Evolutionary conservation across 495 filamentous ascomycete species (phyloP).

Genomic region (Antarctomyces pellizariae): DNA sequence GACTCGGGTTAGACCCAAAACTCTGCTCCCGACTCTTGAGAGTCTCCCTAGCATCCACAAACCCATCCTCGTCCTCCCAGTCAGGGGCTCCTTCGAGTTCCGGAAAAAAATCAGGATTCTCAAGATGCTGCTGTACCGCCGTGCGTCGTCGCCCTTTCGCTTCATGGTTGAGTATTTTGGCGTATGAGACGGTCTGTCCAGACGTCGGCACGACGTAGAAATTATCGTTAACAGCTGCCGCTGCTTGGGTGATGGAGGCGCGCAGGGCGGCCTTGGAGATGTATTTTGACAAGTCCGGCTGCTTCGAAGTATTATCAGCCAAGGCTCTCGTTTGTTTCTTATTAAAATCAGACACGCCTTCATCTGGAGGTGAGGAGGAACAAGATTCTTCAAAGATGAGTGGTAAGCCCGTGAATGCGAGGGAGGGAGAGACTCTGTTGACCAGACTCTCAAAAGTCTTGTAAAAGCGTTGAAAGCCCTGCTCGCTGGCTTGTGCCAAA

Average conservation of each 20-base stretch:
- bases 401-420: constrained; percentile 82
- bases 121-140: constrained; percentile 16
- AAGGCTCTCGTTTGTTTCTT: too few relatives aligned
- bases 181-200: constrained; percentile 75
- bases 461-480: constrained; percentile 76
- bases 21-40: too few relatives aligned
- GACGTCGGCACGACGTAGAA: constrained; percentile 91
- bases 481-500: too few relatives aligned
- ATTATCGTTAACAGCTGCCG: constrained; percentile 47
- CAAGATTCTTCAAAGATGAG: constrained; percentile 30
- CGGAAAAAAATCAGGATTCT: constrained; percentile 13
- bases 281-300: constrained; percentile 51
- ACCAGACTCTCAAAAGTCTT: constrained; percentile 67
- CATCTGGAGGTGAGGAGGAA: constrained; percentile 6
- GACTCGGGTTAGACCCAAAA: too few relatives aligned
- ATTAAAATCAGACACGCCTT: too few relatives aligned
- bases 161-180: constrained; percentile 55
- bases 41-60: constrained; percentile 70
- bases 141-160: constrained; percentile 35
- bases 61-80: constrained; percentile 46
- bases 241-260: too few relatives aligned
- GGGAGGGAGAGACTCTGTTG: constrained; percentile 58
- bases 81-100: too few relatives aligned
- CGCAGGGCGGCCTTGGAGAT: constrained; percentile 64
- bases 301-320: constrained; percentile 20